These are phyloP conservation scores for Pugionium cornutum DNA, from an alignment of 345 rosid species.

Conservation along the genomic window DNA sequence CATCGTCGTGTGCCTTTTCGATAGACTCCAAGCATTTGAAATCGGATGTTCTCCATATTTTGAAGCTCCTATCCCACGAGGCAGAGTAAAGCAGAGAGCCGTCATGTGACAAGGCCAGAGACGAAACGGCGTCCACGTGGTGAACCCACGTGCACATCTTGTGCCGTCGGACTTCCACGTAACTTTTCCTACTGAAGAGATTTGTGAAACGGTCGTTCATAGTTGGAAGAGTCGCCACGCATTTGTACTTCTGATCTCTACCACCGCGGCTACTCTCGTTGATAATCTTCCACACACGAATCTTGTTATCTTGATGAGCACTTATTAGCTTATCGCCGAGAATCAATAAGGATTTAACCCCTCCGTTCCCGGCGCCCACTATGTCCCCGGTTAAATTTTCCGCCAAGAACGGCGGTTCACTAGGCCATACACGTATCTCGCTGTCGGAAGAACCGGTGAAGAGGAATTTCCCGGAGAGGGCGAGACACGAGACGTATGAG, in stretches of 20 bases:
- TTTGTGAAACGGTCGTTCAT: conserved; percentile 52
- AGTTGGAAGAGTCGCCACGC: conserved; percentile 64
- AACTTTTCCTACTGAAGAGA: conserved; percentile 51
- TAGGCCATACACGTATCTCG: conserved; percentile 56
- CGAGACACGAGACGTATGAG: conserved; percentile 57
- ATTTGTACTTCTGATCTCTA: conserved; percentile 37
- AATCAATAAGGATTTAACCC: conserved; percentile 59
- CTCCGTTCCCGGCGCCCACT: conserved; percentile 44
- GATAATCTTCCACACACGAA: conserved; percentile 71
- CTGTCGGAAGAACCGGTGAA: conserved; percentile 57
- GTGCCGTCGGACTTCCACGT: conserved; percentile 70
- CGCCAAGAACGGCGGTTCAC: conserved; percentile 13
- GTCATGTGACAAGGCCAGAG: conserved; percentile 46
- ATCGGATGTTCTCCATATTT: conserved; percentile 66
- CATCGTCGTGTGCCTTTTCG: conserved; percentile 65
- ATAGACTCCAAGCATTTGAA: conserved; percentile 68
- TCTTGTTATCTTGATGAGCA: conserved; percentile 78
- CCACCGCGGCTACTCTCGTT: conserved; percentile 23
- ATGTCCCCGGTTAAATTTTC: conserved; percentile 12
- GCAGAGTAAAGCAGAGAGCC: conserved; percentile 62
- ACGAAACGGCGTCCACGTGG: conserved; percentile 72
- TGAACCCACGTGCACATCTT: conserved; percentile 75
- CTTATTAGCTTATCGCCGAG: conserved; percentile 53
- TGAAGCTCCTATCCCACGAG: conserved; percentile 79
- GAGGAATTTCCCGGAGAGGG: conserved; percentile 47